Base-by-base conservation (phyloP, 441 rosid species). In the Erodium trifolium region DNA sequence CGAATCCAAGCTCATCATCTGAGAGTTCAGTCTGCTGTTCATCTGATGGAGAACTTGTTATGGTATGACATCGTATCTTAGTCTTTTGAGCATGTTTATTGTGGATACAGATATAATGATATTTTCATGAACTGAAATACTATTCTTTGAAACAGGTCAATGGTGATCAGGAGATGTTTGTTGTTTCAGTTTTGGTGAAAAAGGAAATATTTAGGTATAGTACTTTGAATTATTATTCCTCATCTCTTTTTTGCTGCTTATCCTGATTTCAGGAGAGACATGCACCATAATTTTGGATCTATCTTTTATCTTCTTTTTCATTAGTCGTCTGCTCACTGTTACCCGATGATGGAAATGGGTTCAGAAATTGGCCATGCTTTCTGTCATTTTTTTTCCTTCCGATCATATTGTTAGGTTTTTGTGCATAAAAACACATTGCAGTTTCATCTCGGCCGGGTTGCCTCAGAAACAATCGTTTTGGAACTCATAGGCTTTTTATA, bases 81-180 rank as follows among this genome's bases (percentile, higher is more conserved):
- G 49, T 63, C 63, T 68, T 39, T 64, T 57, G 60, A 31, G 47
- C 74, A 12, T 73, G 17, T 65, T 73, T 68, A 67, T 34, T 9
- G 12, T 65, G 65, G 41, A 67, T 19, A 1, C 43, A 7, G 8
- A 53, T 31, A 64, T 47, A 5, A 17, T 49, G 67, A 63, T 31
- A 29, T 73, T 72, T 37, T 57, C 27, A 64, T 67, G 12, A 63
- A 59, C 27, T 60, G 19, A 51, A 47, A 29, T 64, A 65, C 4
- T 49, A 43, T 45, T 53, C 60, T 68, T 62, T 70, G 68, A 70
- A 66, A 69, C 78, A 94, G 99, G 85, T 88, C 74, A 91, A 87
- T 76, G 89, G 86, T 66, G 88, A 90, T 77, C 87, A 88, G 62
- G 99, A 91, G 75, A 77, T 89, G 75, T 81, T 80, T 67, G 78